Percentiles rank a stretch among this genome's conserved stretches.
phyloP scores from a whole-genome alignment of 805 yeast species.

The Pichia exigua region DNA sequence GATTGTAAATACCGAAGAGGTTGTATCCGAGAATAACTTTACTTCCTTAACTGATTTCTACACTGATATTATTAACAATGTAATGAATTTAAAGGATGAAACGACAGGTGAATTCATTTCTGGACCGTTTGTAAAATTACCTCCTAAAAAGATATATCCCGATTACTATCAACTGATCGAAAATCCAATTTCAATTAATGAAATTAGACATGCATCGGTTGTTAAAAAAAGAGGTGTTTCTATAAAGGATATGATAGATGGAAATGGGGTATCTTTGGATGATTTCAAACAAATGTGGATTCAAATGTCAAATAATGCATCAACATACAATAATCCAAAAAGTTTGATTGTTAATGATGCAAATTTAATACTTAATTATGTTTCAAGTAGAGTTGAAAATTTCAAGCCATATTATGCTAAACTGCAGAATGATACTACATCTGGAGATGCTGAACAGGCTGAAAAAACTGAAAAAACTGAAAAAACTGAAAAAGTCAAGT shows the following conservation, averaged over 20 bases:
- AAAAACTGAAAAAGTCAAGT: background rate
- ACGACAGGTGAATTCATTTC: slow-evolving; percentile 25
- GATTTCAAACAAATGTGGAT: slow-evolving; percentile 53
- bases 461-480: background rate
- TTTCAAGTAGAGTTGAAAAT: slow-evolving; percentile 40
- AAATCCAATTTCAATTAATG: slow-evolving; percentile 62
- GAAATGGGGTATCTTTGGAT: slow-evolving; percentile 29
- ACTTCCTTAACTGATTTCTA: slow-evolving; percentile 7
- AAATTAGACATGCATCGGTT: slow-evolving; percentile 43
- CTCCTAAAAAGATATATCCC: slow-evolving; percentile 64
- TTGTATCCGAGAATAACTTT: background rate
- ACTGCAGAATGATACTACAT: background rate
- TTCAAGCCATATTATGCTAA: slow-evolving; percentile 14
- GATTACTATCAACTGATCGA: slow-evolving; percentile 63
- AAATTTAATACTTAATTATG: slow-evolving; percentile 44
- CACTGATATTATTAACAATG: slow-evolving; percentile 5
- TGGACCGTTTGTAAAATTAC: slow-evolving; percentile 57
- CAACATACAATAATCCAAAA: slow-evolving; percentile 57
- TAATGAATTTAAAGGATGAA: slow-evolving; percentile 11
- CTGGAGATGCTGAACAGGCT: background rate
- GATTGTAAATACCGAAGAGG: background rate
- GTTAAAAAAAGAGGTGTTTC: background rate
- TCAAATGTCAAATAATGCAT: slow-evolving; percentile 62
- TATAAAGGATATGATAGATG: slow-evolving; percentile 10
- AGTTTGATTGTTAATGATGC: slow-evolving; percentile 65